These are phyloP conservation scores for Hyaloperonospora brassicae DNA, from an alignment of 352 stramenopile genomes.

Conservation along the genomic window DNA sequence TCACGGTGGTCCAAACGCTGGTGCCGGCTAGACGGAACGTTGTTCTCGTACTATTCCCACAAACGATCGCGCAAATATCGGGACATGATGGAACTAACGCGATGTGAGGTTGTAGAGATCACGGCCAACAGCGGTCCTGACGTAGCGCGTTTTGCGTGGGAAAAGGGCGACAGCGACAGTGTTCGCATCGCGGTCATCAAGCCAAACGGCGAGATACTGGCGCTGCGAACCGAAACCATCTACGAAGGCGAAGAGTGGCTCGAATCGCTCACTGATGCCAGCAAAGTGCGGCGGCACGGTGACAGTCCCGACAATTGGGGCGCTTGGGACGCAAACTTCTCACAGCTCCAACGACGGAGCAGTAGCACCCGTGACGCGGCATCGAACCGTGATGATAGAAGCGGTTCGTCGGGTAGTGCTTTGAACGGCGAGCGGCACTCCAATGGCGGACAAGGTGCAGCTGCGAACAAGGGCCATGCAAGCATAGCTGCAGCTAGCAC, in stretches of 20 bases:
- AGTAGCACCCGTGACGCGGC: constrained; percentile 24
- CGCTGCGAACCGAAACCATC: constrained; percentile 65
- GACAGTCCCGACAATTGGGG: constrained; percentile 14
- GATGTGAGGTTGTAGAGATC: constrained; percentile 65
- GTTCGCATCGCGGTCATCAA: constrained; percentile 72
- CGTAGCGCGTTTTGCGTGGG: constrained; percentile 44
- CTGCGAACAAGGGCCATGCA: constrained; percentile 4
- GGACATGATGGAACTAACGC: constrained; percentile 63
- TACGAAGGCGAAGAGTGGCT: constrained; percentile 80
- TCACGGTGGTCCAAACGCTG: constrained; percentile 80
- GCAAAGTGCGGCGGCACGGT: constrained; percentile 32
- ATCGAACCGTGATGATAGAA: constrained; percentile 12
- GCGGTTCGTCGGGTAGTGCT: constrained; percentile 12
- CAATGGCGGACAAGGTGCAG: constrained; percentile 11
- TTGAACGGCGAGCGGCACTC: constrained; percentile 18
- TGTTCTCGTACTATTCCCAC: constrained; percentile 77
- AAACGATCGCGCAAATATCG: constrained; percentile 66
- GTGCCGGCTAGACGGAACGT: constrained; percentile 68
- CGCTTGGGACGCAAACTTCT: constrained; percentile 34
- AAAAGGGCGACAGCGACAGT: constrained; percentile 41
- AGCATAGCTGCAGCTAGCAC: constrained; percentile 1
- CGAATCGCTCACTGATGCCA: constrained; percentile 65
- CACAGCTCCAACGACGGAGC: constrained; percentile 28
- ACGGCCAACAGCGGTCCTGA: constrained; percentile 39
- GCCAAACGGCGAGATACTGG: constrained; percentile 55